Conservation (phyloP, 2,329 filamentous ascomycete species). For the Xylaria sp. region DNA sequence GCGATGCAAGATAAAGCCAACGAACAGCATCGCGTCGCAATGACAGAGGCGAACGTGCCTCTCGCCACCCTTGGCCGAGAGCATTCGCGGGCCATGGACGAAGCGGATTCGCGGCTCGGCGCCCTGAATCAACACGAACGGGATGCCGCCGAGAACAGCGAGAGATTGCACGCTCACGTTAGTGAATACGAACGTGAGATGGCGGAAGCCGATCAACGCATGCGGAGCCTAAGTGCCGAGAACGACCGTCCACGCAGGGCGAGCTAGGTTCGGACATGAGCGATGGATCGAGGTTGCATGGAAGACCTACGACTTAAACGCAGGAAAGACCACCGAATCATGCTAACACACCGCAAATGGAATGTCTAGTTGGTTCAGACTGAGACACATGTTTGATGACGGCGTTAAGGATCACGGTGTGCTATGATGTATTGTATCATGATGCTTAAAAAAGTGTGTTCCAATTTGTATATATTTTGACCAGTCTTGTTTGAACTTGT, state of each 20-base stretch:
- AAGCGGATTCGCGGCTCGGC: conserved; percentile 26
- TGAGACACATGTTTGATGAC: neutral
- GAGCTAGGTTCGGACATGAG: conserved; percentile 16
- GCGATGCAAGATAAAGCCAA: conserved; percentile 35
- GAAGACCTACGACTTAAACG: neutral
- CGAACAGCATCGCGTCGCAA: conserved; percentile 35
- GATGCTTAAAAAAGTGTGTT: neutral
- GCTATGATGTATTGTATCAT: neutral
- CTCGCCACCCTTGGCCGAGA: conserved; percentile 36
- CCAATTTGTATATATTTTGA: conserved; percentile 1
- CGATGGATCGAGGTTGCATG: neutral
- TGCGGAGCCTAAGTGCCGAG: conserved; percentile 21
- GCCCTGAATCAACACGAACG: conserved; percentile 21
- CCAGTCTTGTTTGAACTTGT: neutral
- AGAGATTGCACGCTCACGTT: conserved; percentile 25
- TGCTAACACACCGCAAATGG: neutral
- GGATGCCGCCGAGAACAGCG: conserved; percentile 13
- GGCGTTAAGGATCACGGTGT: neutral
- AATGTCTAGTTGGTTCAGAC: neutral
- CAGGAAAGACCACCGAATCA: neutral
- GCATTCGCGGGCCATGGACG: conserved; percentile 34
- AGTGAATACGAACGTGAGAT: conserved; percentile 30
- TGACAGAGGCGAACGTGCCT: conserved; percentile 36
- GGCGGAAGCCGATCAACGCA: conserved; percentile 33
- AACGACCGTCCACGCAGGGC: conserved; percentile 10